Conservation (phyloP, 2,329 filamentous ascomycete species). For the Fusarium anthophilum region DNA sequence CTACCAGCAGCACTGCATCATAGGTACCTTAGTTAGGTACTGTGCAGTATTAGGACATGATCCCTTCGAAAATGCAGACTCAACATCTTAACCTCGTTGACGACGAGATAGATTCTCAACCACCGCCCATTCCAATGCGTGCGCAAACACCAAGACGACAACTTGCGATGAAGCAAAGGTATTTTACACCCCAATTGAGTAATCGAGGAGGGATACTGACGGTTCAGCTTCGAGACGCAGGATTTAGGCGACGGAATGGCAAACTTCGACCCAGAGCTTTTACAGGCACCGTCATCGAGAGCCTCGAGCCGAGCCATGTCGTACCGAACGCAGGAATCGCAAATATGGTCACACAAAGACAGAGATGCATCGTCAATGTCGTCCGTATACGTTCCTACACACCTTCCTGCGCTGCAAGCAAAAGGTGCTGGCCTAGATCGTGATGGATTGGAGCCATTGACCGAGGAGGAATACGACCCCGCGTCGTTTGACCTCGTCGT, state of each 20-base stretch:
- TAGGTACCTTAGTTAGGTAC: neutral
- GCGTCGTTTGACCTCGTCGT: conserved; percentile 38
- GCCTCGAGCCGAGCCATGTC: conserved; percentile 27
- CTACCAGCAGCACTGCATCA: neutral
- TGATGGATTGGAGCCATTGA: conserved; percentile 33
- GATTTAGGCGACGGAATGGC: conserved; percentile 18
- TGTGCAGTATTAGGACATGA: neutral
- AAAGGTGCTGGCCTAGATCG: conserved; percentile 29
- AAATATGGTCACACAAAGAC: conserved; percentile 23
- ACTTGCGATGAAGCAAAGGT: conserved; percentile 13
- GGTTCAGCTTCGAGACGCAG: conserved; percentile 19
- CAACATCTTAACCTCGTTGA: conserved; percentile 20
- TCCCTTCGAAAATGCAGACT: conserved; percentile 6
- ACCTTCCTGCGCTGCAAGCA: conserved; percentile 29
- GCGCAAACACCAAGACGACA: conserved; percentile 11
- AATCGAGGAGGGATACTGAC: neutral
- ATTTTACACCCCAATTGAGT: neutral
- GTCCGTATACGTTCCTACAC: conserved; percentile 21
- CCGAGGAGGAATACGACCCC: conserved; percentile 36
- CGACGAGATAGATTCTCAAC: conserved; percentile 12
- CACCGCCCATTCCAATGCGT: conserved; percentile 6
- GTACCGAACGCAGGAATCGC: conserved; percentile 19
- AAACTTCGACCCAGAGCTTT: conserved; percentile 3
- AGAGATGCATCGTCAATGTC: conserved; percentile 31
- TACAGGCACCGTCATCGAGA: conserved; percentile 20